Evolutionary conservation across 208 protist genomes (phyloP).

Genomic region (Wallacemonas sp.): DNA sequence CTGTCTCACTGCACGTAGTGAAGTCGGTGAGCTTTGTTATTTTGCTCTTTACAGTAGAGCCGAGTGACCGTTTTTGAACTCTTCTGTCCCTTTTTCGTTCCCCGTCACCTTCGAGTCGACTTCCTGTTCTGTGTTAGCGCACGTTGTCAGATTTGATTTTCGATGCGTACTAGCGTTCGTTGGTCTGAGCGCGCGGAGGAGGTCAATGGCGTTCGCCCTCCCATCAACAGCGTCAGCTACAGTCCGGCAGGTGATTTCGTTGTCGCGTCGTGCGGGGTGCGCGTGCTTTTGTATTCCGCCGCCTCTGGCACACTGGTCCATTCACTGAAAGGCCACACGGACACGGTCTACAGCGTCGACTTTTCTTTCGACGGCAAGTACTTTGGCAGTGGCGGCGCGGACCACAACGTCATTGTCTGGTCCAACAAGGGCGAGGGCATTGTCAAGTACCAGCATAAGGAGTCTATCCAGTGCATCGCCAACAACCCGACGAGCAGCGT

Average conservation of each 20-base stretch:
- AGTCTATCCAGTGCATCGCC: slow-evolving; percentile 93
- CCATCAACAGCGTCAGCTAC: slow-evolving; percentile 87
- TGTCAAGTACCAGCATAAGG: slow-evolving; percentile 95
- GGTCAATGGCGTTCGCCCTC: slow-evolving; percentile 47
- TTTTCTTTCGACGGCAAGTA: slow-evolving; percentile 90
- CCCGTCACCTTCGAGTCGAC: background rate
- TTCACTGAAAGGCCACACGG: slow-evolving; percentile 94
- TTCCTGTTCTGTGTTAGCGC: background rate
- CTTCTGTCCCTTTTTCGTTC: background rate
- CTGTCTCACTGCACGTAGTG: no score
- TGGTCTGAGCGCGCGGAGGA: slow-evolving; percentile 62
- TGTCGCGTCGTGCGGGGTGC: slow-evolving; percentile 84
- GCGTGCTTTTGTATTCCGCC: slow-evolving; percentile 94
- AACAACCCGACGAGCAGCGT: slow-evolving; percentile 91
- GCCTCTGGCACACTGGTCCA: slow-evolving; percentile 89
- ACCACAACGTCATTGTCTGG: slow-evolving; percentile 96
- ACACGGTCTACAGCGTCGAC: slow-evolving; percentile 90
- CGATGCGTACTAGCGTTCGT: slow-evolving; percentile 69
- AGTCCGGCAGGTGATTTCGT: slow-evolving; percentile 90
- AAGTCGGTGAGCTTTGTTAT: no score
- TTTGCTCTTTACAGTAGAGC: no score
- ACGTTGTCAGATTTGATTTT: no score
- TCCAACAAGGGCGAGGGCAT: slow-evolving; percentile 92
- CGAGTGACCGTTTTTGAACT: no score
- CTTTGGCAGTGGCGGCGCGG: slow-evolving; percentile 94